Base-by-base conservation (phyloP, 176 grass and related monocot species). In the Cenchrus fungigraminus region DNA sequence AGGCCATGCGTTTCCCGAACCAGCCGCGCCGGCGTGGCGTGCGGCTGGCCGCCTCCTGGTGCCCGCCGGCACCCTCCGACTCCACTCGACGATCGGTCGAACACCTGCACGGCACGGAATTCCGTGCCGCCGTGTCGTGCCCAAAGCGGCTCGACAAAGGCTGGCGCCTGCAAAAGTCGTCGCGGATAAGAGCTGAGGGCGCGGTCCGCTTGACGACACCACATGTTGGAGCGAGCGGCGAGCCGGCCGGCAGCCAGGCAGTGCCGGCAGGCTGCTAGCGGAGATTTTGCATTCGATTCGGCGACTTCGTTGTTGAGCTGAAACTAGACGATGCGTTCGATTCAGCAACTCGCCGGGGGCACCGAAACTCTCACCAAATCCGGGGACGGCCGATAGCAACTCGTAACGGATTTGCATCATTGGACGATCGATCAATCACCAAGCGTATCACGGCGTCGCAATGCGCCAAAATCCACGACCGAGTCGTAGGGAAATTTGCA, bases 81-180 rank as follows among this genome's bases (percentile, higher is more conserved):
- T 14, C 12, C 10, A 25, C 46, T 73, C 71, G 47, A 25, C 12
- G 81, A 20, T 50, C 16, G 22, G 5, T n/a, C 3, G 34, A 3
- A 28, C 6, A 73, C 14, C 5, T 10, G 64, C 44, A 49, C 19
- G 5, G 31, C 56, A 54, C 49, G 69, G 69, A 74, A 65, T 20
- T 20, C 37, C 53, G 49, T 16, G 69, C 44, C 43, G 2, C 43
- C 20, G 19, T 87, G 85, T 60, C 78, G 52, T 43, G 73, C 72
- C 59, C 55, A 51, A 83, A 82, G 62, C 43, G 86, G 79, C 73
- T 63, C 79, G 86, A 82, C 86, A 83, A 78, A 83, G 73, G 79
- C 86, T 63, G 75, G 58, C 37, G 55, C 54, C 65, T 29, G 42
- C 5, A 31, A 87, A 82, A 77, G 72, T 29, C 63, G 54, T 10